Base-by-base conservation (phyloP, 2,329 filamentous ascomycete genomes). In the Pseudocercospora crystallina region DNA sequence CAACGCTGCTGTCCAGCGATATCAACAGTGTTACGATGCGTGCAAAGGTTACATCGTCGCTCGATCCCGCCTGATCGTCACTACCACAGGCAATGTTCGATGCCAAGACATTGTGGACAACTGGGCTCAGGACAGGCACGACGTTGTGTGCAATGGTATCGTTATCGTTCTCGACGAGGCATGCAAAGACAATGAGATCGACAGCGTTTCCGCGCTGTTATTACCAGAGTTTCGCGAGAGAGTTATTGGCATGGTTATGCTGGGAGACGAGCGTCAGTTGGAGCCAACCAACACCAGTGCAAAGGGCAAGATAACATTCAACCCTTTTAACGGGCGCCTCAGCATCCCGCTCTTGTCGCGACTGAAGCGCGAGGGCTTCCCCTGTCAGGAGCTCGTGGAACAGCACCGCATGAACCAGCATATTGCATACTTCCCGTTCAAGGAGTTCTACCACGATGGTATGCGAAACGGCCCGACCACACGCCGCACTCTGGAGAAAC, bases 131-230 rank as follows among this genome's bases (percentile, higher is more conserved):
- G 49, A 53, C 40, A 49, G 45, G 43, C 40, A 56, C 35, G 49
- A 43, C 17, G 44, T 54, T 2, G 14, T 35, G 3, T 52, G 47
- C 29, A 44, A 56, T 10, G 50, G 52, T 14, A 47, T 60, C 11
- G 39, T 58, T 10, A 43, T 56, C 32, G 43, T 60, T 17, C 33
- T 60, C 8, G 57, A 60, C 20, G 57, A 60, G 52, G 55, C 57
- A 5, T 56, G 57, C 39, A 60, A 60, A 31, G 57, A 58, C 38
- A 43, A 49, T 14, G 58, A 60, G 42, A 56, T 60, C 20, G 56
- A 60, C 41, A 54, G 43, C 5, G 40, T 56, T 2, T 51, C 47
- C 2, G 47, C 53, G 2, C 43, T 58, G 9, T 36, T 58, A 32
- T 39, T 42, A 5, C 48, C 51, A 7, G 48, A 47, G 5, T 60